Base-by-base conservation (phyloP, 2,329 filamentous ascomycete species). In the Colletotrichum tropicicola region DNA sequence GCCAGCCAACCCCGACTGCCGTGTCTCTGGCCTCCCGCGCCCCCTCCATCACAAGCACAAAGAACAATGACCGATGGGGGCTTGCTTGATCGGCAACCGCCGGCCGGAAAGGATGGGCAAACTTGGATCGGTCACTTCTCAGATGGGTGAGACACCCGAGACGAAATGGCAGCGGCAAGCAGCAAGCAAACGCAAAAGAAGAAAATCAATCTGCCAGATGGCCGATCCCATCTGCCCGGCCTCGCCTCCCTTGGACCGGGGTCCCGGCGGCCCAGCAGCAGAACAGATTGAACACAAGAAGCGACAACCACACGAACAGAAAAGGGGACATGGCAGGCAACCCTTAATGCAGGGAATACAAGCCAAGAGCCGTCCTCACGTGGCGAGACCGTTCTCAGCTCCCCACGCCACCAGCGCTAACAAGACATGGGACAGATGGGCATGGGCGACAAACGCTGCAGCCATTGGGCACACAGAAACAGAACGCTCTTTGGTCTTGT, bases 321-420 rank as follows among this genome's bases (percentile, higher is more conserved):
- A n/a, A 25, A 23, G 55, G 21, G 19, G 39, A 30, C 43, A 57
- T 57, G 39, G 17, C n/a, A n/a, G n/a, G 39, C 6, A 55, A 45
- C 39, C 17, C 54, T 6, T 23, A 39, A 19, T 49, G n/a, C 17
- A 19, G 28, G 35, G n/a, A n/a, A n/a, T n/a, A n/a, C n/a, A n/a
- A n/a, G n/a, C n/a, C 37, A 35, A 37, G 44, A 37, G 49, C n/a
- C 37, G 17, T 55, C 27, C 23, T 65, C 57, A 55, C 44, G 49
- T 61, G 57, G 56, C 57, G 25, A 30, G 47, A 43, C 43, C 49
- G 35, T 55, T 54, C 49, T 65, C 61, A 55, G 35, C 57, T 55
- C 28, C 37, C 37, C 25, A 37, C 48, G 44, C 61, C 49, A 55
- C 44, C 28, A 9, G 57, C 61, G 43, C 35, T 25, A 45, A 32